Evolutionary conservation across 805 yeast species (phyloP).

Genomic region (Komagataella phaffii): DNA sequence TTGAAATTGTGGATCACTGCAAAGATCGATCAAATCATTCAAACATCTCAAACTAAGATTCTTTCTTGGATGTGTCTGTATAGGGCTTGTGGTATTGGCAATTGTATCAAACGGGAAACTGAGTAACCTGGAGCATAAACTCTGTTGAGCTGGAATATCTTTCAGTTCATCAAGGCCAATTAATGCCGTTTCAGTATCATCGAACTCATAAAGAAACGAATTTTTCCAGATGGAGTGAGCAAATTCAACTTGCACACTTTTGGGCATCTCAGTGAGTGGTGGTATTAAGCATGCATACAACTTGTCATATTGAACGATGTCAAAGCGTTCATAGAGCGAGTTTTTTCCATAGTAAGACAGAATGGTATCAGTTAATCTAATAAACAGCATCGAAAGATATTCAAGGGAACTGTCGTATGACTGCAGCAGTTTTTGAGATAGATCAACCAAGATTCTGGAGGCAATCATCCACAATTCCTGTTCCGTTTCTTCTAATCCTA

Average conservation of each 20-base stretch:
- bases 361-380: background rate
- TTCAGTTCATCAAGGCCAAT: background rate
- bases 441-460: background rate
- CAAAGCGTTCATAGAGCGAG: background rate
- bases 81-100: constrained; percentile 52
- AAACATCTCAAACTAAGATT: constrained; percentile 44
- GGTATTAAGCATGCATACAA: background rate
- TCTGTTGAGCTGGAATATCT: constrained; percentile 9
- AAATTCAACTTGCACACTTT: background rate
- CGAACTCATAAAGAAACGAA: constrained; percentile 47
- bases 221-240: constrained; percentile 32
- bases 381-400: background rate
- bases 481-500: background rate
- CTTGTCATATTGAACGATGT: background rate
- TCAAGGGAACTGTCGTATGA: background rate
- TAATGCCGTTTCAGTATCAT: constrained; percentile 30
- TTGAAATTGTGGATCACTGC: constrained; percentile 7
- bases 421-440: background rate
- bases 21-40: constrained; percentile 30
- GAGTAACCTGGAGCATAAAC: constrained; percentile 23
- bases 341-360: too few species aligned
- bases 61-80: constrained; percentile 22
- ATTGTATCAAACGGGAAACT: constrained; percentile 30
- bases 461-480: background rate
- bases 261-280: background rate